phyloP scores from a whole-genome alignment of 1,139 yeast species.

The Kluyveromyces sp. region DNA sequence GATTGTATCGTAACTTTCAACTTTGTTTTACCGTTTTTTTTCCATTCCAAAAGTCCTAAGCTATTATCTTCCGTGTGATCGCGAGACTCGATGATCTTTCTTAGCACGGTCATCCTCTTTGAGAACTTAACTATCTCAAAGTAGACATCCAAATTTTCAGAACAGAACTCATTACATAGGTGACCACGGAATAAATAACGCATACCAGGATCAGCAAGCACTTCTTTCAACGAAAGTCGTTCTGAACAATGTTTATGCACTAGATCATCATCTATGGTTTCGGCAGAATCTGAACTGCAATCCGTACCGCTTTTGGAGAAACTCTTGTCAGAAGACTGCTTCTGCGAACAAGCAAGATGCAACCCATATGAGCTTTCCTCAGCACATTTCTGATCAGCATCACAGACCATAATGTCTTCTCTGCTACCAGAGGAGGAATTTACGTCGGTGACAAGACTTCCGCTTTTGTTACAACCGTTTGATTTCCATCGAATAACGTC shows the following conservation, averaged over 20 bases:
- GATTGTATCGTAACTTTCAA: constrained; percentile 24
- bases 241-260: constrained; percentile 8
- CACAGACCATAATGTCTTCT: not conserved
- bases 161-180: constrained; percentile 56
- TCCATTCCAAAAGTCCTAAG: constrained; percentile 11
- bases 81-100: constrained; percentile 28
- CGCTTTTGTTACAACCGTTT: not conserved
- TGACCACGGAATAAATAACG: constrained; percentile 60
- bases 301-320: not conserved
- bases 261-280: not conserved
- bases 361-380: not conserved
- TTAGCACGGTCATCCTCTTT: constrained; percentile 34
- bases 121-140: constrained; percentile 45
- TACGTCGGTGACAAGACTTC: not conserved
- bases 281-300: not conserved
- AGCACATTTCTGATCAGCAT: not conserved
- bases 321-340: not conserved
- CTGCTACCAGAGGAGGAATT: not conserved
- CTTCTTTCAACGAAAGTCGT: constrained; percentile 34
- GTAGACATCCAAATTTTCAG: constrained; percentile 71
- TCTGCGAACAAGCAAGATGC: not conserved
- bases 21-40: constrained; percentile 16
- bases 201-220: constrained; percentile 73
- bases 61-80: constrained; percentile 15
- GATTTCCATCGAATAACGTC: constrained; percentile 36